phyloP scores from a whole-genome alignment of 805 yeast species.

The Lipomyces kockii region DNA sequence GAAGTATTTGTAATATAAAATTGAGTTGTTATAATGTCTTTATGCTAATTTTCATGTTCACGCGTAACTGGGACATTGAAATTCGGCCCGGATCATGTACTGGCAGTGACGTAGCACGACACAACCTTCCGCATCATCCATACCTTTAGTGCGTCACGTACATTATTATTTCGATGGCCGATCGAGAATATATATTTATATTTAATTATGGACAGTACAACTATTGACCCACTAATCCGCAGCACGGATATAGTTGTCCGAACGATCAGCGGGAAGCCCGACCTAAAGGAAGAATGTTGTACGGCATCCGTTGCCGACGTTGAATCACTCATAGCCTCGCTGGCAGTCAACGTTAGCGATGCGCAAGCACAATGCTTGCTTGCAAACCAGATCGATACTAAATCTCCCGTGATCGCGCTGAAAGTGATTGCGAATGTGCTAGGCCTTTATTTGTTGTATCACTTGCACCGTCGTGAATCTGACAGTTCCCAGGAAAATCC shows the following conservation, averaged over 20 bases:
- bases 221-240: background rate
- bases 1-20: background rate
- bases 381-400: conserved; percentile 2
- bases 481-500: background rate
- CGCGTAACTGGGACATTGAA: background rate
- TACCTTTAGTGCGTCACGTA: background rate
- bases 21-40: background rate
- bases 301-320: background rate
- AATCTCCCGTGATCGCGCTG: background rate
- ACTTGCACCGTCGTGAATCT: background rate
- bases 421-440: background rate
- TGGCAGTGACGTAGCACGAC: background rate
- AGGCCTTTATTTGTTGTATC: background rate
- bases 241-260: background rate
- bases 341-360: background rate
- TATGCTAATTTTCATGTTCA: background rate
- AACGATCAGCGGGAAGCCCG: background rate
- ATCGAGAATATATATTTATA: conserved; percentile 1
- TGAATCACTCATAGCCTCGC: background rate
- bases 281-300: background rate
- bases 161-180: background rate
- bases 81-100: background rate
- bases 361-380: background rate
- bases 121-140: background rate
- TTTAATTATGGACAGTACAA: background rate